Percentiles rank a stretch among this genome's conserved stretches.
Evolutionary conservation across 345 rosid species (phyloP).

Genomic region (Eucalyptus sp.): DNA sequence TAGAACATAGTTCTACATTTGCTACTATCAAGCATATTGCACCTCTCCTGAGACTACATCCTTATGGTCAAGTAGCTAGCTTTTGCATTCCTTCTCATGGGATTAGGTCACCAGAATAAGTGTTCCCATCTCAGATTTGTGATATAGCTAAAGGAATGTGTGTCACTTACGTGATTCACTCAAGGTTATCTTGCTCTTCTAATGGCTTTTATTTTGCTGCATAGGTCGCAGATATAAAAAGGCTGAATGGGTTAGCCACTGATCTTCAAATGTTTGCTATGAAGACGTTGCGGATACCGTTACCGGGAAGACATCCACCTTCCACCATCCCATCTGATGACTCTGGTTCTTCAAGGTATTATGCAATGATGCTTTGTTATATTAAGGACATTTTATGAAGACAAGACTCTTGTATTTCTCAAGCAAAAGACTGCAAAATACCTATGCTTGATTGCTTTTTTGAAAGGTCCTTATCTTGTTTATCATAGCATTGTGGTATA

Average conservation of each 20-base stretch:
- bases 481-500: background rate
- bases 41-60: background rate
- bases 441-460: background rate
- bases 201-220: background rate
- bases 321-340: slow-evolving; percentile 16
- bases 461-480: background rate
- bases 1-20: background rate
- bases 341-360: slow-evolving; percentile 21
- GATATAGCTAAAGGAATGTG: background rate
- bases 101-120: background rate
- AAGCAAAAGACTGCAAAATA: background rate
- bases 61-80: background rate
- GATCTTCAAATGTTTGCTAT: slow-evolving; percentile 73
- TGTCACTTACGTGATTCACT: background rate
- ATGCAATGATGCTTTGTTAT: background rate
- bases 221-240: slow-evolving; percentile 52
- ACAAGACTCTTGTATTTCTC: background rate
- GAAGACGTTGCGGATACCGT: slow-evolving; percentile 40
- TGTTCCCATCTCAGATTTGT: background rate
- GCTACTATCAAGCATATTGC: background rate
- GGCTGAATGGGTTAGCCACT: slow-evolving; percentile 51
- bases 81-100: background rate
- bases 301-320: slow-evolving; percentile 60
- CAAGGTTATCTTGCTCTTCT: background rate
- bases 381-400: background rate